Conservation (phyloP, 192 early-diverging fungal genomes). For the Pilaira anomala region DNA sequence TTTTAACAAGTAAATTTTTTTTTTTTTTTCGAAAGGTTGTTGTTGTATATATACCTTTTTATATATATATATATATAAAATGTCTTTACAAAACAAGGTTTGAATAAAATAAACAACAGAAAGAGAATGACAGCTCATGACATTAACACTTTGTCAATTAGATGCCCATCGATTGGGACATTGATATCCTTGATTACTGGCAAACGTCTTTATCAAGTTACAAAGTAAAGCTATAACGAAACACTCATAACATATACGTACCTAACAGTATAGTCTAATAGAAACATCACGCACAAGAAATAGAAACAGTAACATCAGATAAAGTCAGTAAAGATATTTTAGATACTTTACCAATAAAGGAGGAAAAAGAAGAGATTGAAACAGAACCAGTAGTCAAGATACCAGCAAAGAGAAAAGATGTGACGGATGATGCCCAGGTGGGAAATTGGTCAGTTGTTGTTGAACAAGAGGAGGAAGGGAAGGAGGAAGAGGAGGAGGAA, state of each 20-base stretch:
- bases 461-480: conserved; percentile 5
- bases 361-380: neutral
- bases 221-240: neutral
- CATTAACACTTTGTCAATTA: neutral
- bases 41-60: no score
- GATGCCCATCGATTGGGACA: neutral
- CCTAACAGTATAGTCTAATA: neutral
- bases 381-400: neutral
- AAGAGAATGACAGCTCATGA: no score
- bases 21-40: no score
- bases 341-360: neutral
- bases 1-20: no score
- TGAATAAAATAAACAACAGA: no score
- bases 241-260: no score
- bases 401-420: neutral
- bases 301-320: neutral
- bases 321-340: neutral
- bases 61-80: no score
- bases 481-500: conserved; percentile 20
- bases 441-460: neutral
- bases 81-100: no score
- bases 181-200: conserved; percentile 19
- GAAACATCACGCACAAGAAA: conserved; percentile 6
- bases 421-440: neutral
- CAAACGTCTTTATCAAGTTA: conserved; percentile 1